These are phyloP conservation scores for Trypanosoma rangeli DNA, from an alignment of 208 protist species.

Conservation along the genomic window DNA sequence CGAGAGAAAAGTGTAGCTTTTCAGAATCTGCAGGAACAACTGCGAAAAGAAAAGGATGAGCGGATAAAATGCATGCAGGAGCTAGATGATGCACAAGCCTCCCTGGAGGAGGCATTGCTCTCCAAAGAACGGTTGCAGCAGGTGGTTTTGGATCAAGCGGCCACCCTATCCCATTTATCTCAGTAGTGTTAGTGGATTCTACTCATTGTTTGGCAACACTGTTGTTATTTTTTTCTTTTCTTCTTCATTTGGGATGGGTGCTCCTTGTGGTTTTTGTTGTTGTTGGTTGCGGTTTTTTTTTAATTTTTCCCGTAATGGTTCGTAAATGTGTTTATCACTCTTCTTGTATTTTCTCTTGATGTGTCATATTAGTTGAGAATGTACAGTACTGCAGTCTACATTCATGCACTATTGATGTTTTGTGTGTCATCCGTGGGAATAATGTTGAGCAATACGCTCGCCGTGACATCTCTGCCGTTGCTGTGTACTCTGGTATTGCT, in stretches of 20 bases:
- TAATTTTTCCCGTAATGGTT: neutral
- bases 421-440: slow-evolving; percentile 33
- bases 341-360: slow-evolving; percentile 5
- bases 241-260: neutral
- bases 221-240: neutral
- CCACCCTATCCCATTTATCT: slow-evolving; percentile 63
- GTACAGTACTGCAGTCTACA: neutral
- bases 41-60: slow-evolving; percentile 31
- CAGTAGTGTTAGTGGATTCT: slow-evolving; percentile 25
- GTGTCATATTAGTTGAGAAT: neutral
- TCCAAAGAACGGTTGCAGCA: slow-evolving; percentile 78
- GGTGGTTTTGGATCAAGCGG: slow-evolving; percentile 79
- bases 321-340: slow-evolving; percentile 8
- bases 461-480: slow-evolving; percentile 24
- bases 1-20: slow-evolving; percentile 21
- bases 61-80: slow-evolving; percentile 19
- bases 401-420: slow-evolving; percentile 11
- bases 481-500: slow-evolving; percentile 36
- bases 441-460: slow-evolving; percentile 46
- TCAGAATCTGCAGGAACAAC: slow-evolving; percentile 26
- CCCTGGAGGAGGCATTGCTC: slow-evolving; percentile 42
- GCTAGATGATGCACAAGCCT: slow-evolving; percentile 35
- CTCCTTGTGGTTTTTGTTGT: neutral
- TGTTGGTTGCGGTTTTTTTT: slow-evolving; percentile 14
- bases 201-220: neutral